Evolutionary conservation across 2,329 filamentous ascomycete species (phyloP), one percentile per base, ranked within the genome.

Genomic region (Kalmusia sp.): DNA sequence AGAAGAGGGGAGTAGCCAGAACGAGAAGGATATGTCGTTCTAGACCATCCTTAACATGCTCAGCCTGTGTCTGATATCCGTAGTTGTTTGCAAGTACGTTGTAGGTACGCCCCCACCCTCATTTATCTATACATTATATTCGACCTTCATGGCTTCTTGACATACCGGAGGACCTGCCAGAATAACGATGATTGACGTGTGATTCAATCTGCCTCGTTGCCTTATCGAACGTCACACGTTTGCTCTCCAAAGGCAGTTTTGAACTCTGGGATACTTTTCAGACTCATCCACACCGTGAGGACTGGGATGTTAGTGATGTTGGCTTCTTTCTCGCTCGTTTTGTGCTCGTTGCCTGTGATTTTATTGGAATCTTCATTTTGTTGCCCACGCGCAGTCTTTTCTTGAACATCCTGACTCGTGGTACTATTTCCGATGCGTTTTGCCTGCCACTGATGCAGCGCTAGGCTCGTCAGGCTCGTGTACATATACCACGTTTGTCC

Each of bases 251-350:
- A 63, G 17, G 46, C 52, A 1, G 47, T 33, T 8, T 45, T 48
- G 31, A 62, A 60, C 47, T 59, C 58, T 6, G 52, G 54, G 15
- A 63, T 57, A 24, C n/a, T 14, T 9, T 14, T 51, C 19, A 27
- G 51, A 6, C 49, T 47, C 24, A 63, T n/a, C 62, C 62, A 64
- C 4, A 59, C 48, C 5, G 56, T 63, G 14, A 64, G 57, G 2
- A 62, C 55, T 4, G 59, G 61, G 1, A 49, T 30, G 24, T 40
- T 55, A 28, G 22, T 49, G 21, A 14, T 45, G 38, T 50, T 54
- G 11, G n/a, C 12, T 12, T 45, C 35, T n/a, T 21, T 24, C 14
- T 52, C 31, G 6, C 4, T 14, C n/a, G 30, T 27, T 39, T 35
- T 45, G n/a, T 52, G 31, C 15, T 19, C 12, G 5, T 19, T 7